Conservation (phyloP, 2,329 filamentous ascomycete genomes). For the Trichoderma sp. region DNA sequence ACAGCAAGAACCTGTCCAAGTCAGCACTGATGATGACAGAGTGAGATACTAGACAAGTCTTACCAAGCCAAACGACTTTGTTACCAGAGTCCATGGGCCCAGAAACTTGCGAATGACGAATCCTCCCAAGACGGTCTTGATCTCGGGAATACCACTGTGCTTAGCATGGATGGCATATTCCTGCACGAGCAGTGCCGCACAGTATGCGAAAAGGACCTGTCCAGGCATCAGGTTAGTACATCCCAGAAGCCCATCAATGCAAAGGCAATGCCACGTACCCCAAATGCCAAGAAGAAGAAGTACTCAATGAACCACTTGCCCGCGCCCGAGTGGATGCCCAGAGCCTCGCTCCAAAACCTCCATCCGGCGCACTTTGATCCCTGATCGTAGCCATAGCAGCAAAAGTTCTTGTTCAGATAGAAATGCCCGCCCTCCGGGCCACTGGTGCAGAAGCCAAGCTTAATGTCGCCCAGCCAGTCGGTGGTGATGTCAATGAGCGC, state of each 20-base stretch:
- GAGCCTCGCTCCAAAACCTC: conserved; percentile 76
- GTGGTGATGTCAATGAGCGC: conserved; percentile 86
- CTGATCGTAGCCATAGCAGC: conserved; percentile 88
- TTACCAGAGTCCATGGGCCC: conserved; percentile 81
- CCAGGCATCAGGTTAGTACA: neutral
- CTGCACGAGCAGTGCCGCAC: conserved; percentile 75
- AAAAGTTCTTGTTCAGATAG: conserved; percentile 88
- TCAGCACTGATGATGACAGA: conserved; percentile 1
- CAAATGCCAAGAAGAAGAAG: conserved; percentile 79
- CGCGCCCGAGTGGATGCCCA: conserved; percentile 62
- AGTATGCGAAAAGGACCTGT: conserved; percentile 72
- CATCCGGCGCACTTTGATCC: conserved; percentile 80
- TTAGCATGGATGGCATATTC: conserved; percentile 84
- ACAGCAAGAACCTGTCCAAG: conserved; percentile 73
- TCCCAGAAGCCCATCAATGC: neutral
- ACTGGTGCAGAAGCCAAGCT: conserved; percentile 81
- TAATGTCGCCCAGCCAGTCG: conserved; percentile 91
- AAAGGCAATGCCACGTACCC: conserved; percentile 52
- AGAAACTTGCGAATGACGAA: conserved; percentile 89
- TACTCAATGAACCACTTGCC: conserved; percentile 85
- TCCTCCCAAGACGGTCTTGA: conserved; percentile 92
- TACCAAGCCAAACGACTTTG: conserved; percentile 86
- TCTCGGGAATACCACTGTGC: conserved; percentile 95
- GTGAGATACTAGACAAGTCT: conserved; percentile 27
- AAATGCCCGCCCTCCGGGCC: conserved; percentile 75